Evolutionary conservation across 495 filamentous ascomycete genomes (phyloP), one percentile per base, ranked within the genome.

Genomic region (Tuber calosporum): DNA sequence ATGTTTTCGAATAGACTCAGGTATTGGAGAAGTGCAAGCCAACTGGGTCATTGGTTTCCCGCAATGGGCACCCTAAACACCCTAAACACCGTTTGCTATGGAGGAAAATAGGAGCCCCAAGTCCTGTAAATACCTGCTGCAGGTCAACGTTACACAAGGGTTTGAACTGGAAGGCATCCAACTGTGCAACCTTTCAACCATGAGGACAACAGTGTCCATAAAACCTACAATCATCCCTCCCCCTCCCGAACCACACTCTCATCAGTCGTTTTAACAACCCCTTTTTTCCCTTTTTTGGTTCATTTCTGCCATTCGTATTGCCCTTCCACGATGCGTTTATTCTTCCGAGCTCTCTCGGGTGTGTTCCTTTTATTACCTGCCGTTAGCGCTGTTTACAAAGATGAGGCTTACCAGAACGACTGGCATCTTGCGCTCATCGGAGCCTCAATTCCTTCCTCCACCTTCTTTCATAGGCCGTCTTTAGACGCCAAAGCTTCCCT

Each of bases 351-450:
- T 17, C 11, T 62, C 13, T 34, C 26, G 53, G 26, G 53, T 62
- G 26, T 62, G 1, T 26, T 62, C 53, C 53, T 62, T 34, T 17
- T 62, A 34, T 62, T 62, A 4, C 76, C 76, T 43, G 38, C 83
- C 73, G 83, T 85, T 34, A 75, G 81, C 75, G 94, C 93, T 79
- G 90, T 98, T 75, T 97, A 91, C 84, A 85, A 87, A 69, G 95
- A 99, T 80, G 95, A 98, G 81, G 93, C 96, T 80, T 92, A 90
- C 84, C 88, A 92, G 80, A 87, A 93, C 82, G 95, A 99, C 84
- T 98, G 91, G 86, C 96, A 98, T 84, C 89, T 94, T 84, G 88
- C 91, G 70, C 89, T 98, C 53, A 84, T 98, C 78, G 95, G 95
- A 76, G 82, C 90, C 26, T 93, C 96, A 73, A 89, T 90, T 78